Evolutionary conservation across 2,329 filamentous ascomycete genomes (phyloP), one percentile per base, ranked within the genome.

Genomic region (Penicillium sclerotigenum): DNA sequence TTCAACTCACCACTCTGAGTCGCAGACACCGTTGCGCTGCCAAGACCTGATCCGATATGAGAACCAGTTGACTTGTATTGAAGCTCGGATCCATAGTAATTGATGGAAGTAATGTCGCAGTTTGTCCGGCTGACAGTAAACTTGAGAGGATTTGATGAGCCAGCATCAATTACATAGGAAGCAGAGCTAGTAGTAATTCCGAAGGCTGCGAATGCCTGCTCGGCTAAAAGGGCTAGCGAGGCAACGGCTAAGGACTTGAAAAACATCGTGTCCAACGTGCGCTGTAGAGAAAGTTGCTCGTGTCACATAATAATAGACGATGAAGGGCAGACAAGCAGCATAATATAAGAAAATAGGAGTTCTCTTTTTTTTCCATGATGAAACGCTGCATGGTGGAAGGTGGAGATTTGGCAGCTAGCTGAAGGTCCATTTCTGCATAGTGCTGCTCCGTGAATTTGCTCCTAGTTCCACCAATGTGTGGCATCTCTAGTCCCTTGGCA

Each of bases 31-130:
- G 78, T 81, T 8, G 82, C 81, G 3, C 78, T 77, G n/a, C 83
- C 83, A 1, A 86, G 76, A 10, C 83, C 83, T 16, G 83, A 85
- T 26, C 75, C 75, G 55, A 87, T 82, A 53, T 86, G 84, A n/a
- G 80, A 81, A 24, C 76, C 77, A 43, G 77, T 77, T 45, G 70
- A 69, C 7, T 71, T 59, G 61, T 83, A 82, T 69, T 87, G 85
- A 8, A 85, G 77, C 66, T 88, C 82, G 41, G 78, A 77, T 57
- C 82, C 81, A 24, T 81, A 80, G 66, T 80, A 87, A 52, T 80
- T 79, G 68, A 88, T 82, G 0, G 84, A 87, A 14, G 79, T 86
- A 68, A 88, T 84, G 62, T 87, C 85, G 61, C 85, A 87, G 67
- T 74, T 86, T 16, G 74, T 75, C 45, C 78, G 74, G 60, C 73